These are phyloP conservation scores for Trametes coccinea DNA, from an alignment of 768 basidiomycete genomes.

Conservation along the genomic window DNA sequence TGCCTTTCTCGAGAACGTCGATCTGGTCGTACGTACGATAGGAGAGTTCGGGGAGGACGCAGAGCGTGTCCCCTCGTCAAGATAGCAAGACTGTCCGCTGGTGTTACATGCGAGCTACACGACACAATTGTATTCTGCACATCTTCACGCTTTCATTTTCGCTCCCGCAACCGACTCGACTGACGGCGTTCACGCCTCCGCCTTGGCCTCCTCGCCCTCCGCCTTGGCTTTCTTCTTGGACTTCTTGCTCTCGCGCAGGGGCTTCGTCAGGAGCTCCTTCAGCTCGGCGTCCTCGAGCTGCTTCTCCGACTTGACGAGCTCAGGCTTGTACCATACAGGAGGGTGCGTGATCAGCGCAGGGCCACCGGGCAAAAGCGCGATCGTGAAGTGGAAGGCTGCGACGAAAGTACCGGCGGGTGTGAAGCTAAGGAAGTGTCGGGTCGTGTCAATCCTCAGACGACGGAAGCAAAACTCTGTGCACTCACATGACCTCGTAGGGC, in stretches of 20 bases:
- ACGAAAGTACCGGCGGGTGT: slow-evolving; percentile 83
- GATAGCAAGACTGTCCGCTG: slow-evolving; percentile 6
- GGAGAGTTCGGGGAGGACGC: slow-evolving; percentile 77
- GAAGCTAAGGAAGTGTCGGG: slow-evolving; percentile 48
- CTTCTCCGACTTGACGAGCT: slow-evolving; percentile 87
- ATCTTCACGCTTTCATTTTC: slow-evolving; percentile 21
- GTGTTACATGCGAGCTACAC: slow-evolving; percentile 21
- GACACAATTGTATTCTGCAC: slow-evolving; percentile 22
- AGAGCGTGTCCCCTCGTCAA: slow-evolving; percentile 27
- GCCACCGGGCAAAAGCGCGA: slow-evolving; percentile 88
- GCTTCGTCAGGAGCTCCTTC: slow-evolving; percentile 74
- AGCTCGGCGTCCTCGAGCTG: slow-evolving; percentile 86
- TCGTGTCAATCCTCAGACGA: not conserved
- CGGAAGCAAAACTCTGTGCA: slow-evolving; percentile 20
- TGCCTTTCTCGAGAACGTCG: slow-evolving; percentile 86
- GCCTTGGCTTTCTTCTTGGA: slow-evolving; percentile 78
- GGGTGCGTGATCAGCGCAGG: slow-evolving; percentile 85
- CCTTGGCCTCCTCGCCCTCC: slow-evolving; percentile 51
- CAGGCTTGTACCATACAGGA: slow-evolving; percentile 91
- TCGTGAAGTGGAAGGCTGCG: slow-evolving; percentile 96
- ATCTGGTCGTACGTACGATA: slow-evolving; percentile 81
- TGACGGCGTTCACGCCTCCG: slow-evolving; percentile 26
- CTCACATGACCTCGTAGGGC: slow-evolving; percentile 92
- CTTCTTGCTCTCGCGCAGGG: slow-evolving; percentile 88
- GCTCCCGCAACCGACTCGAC: slow-evolving; percentile 25